Percentiles rank a stretch among this genome's conserved stretches.
Evolutionary conservation across 1,139 yeast genomes (phyloP).

Genomic region (Nakaseomyces delphensis): DNA sequence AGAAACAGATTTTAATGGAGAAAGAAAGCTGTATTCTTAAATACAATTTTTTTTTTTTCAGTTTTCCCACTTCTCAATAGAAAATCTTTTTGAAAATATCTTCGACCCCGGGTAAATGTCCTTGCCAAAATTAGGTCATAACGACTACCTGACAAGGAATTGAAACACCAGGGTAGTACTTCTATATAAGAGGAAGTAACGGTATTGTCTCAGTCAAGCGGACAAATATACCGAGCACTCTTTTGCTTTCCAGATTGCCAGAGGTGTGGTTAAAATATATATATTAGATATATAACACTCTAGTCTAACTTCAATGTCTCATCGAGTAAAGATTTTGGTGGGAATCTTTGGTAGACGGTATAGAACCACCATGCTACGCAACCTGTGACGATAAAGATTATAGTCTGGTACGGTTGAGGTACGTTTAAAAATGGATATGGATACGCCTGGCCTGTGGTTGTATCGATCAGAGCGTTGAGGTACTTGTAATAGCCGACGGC

Average conservation of each 20-base stretch:
- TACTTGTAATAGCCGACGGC: slow-evolving; percentile 47
- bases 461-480: slow-evolving; percentile 42
- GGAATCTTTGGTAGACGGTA: slow-evolving; percentile 21
- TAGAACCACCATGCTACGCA: slow-evolving; percentile 36
- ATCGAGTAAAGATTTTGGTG: slow-evolving; percentile 13
- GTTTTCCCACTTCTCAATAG: no score
- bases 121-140: slow-evolving; percentile 5
- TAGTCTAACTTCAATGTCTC: slow-evolving; percentile 7
- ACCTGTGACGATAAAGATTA: slow-evolving; percentile 46
- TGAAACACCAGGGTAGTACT: no score
- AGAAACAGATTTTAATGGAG: background rate
- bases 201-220: no score
- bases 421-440: slow-evolving; percentile 65
- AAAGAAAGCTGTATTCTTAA: background rate
- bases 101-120: no score
- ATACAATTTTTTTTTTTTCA: background rate
- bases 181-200: no score
- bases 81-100: no score
- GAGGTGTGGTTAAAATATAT: no score
- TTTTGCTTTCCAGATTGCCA: no score
- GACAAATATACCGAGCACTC: no score
- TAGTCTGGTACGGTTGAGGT: slow-evolving; percentile 36
- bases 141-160: no score
- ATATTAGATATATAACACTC: no score
- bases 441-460: slow-evolving; percentile 41